These are phyloP conservation scores for Leucocoprinus birnbaumii DNA, from an alignment of 768 basidiomycete genomes.

Conservation along the genomic window DNA sequence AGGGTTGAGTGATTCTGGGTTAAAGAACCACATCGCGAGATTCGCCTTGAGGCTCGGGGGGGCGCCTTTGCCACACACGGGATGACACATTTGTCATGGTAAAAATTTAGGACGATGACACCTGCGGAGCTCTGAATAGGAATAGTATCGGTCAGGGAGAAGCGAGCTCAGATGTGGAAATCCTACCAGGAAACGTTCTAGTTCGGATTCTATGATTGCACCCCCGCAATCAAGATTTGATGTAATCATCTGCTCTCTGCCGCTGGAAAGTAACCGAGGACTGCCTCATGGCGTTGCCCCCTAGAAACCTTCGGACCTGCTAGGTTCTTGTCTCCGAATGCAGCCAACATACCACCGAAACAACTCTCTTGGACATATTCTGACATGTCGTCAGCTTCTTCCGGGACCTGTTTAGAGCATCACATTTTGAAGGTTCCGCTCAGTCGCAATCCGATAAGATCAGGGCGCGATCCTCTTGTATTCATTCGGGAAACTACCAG, in stretches of 20 bases:
- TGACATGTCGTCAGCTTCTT: too few species aligned
- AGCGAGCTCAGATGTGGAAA: neutral
- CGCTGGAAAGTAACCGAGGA: neutral
- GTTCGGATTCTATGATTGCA: conserved; percentile 2
- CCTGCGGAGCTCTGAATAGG: neutral
- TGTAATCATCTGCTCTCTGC: neutral
- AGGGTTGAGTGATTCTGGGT: neutral
- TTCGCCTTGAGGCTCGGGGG: conserved; percentile 1
- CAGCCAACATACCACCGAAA: neutral
- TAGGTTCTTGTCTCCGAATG: neutral
- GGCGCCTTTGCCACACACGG: neutral
- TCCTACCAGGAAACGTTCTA: neutral
- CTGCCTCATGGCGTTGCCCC: conserved; percentile 2
- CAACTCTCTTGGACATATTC: neutral
- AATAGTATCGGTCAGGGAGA: neutral
- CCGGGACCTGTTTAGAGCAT: too few species aligned
- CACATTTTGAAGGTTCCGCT: neutral
- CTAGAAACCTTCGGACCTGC: neutral
- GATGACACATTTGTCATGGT: conserved; percentile 1
- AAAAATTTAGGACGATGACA: conserved; percentile 1
- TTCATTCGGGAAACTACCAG: neutral
- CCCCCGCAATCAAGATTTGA: conserved; percentile 7
- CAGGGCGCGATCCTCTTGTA: neutral
- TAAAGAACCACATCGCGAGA: neutral
- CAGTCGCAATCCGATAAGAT: neutral